Conservation (phyloP, 306 rosid genomes). For the Clitoria ternatea region DNA sequence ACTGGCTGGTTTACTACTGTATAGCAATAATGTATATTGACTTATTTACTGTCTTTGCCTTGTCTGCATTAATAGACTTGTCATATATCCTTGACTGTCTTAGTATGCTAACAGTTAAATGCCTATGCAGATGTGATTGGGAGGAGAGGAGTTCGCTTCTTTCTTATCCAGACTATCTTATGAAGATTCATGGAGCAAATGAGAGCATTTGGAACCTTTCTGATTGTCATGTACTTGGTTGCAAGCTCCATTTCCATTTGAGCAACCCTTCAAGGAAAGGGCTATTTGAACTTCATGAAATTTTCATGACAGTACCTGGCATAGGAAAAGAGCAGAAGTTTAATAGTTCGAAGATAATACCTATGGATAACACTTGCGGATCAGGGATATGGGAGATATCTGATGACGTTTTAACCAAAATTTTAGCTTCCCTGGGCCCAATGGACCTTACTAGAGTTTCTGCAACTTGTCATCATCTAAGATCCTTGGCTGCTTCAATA, state of each 20-base stretch:
- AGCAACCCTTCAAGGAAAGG: constrained; percentile 50
- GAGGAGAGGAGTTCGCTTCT: constrained; percentile 55
- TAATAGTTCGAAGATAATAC: constrained; percentile 46
- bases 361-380: constrained; percentile 32
- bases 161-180: constrained; percentile 34
- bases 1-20: neutral
- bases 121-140: constrained; percentile 78
- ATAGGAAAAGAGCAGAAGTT: constrained; percentile 34
- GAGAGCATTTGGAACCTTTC: constrained; percentile 67
- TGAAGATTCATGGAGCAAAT: constrained; percentile 27
- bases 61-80: neutral
- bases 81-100: neutral
- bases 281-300: constrained; percentile 87
- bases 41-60: neutral
- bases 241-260: constrained; percentile 57
- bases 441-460: constrained; percentile 68
- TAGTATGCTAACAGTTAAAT: constrained; percentile 27
- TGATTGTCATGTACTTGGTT: constrained; percentile 85
- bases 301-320: constrained; percentile 71
- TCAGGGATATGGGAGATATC: constrained; percentile 77
- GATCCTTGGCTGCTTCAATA: constrained; percentile 60
- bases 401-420: constrained; percentile 65
- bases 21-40: neutral
- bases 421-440: constrained; percentile 57
- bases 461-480: constrained; percentile 70